A percentile compares a stretch with the other conserved stretches of the same genome.
These are phyloP conservation scores for Diplodia corticola DNA, from an alignment of 2,329 filamentous ascomycete genomes.

Conservation along the genomic window DNA sequence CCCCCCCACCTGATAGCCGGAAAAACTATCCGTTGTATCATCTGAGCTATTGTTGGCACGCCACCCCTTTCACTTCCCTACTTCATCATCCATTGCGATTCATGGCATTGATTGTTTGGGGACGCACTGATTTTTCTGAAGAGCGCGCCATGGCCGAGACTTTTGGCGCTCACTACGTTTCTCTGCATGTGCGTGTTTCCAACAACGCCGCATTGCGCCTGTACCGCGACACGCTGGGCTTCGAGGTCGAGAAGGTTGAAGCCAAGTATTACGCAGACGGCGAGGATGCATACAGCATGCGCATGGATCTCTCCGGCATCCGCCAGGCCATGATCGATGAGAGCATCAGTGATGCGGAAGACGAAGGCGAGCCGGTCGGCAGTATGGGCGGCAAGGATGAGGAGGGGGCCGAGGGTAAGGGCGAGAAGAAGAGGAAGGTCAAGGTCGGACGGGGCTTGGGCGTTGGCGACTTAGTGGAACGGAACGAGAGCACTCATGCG, in stretches of 20 bases:
- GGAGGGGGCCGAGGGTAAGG: constrained; percentile 45
- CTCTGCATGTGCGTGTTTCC: constrained; percentile 90
- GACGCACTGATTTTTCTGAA: constrained; percentile 37
- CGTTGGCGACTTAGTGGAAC: constrained; percentile 74
- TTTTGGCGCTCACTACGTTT: constrained; percentile 88
- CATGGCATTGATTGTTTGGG: neutral
- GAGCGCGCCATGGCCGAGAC: constrained; percentile 97
- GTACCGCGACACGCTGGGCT: constrained; percentile 89
- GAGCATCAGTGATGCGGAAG: constrained; percentile 43
- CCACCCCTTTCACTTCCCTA: neutral
- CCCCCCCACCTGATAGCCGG: neutral
- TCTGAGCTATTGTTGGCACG: neutral
- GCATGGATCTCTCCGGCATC: constrained; percentile 70
- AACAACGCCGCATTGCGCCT: constrained; percentile 89
- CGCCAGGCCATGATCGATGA: constrained; percentile 54
- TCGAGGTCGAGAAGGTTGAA: constrained; percentile 83
- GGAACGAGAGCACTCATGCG: constrained; percentile 53
- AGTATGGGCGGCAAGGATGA: constrained; percentile 35
- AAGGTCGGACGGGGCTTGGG: constrained; percentile 80
- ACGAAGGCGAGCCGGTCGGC: constrained; percentile 39
- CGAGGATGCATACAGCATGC: constrained; percentile 95
- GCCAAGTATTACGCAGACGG: constrained; percentile 95
- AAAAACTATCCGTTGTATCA: neutral
- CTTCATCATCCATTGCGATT: neutral
- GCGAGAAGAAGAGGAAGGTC: constrained; percentile 62